Conservation (phyloP, 2,329 filamentous ascomycete genomes). For the Aureobasidium sp. region DNA sequence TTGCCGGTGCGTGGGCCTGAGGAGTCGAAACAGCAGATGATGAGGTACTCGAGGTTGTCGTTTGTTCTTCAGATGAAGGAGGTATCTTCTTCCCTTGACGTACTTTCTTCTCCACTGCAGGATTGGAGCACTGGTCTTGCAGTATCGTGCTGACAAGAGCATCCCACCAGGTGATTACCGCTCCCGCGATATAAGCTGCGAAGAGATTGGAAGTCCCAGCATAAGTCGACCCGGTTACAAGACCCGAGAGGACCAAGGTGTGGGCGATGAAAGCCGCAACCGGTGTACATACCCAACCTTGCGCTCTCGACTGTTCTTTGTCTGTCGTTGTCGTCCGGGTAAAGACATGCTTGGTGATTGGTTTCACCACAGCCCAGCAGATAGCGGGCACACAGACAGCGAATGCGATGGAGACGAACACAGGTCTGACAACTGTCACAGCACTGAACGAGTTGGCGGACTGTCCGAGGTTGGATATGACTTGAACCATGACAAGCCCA, state of each 20-base stretch:
- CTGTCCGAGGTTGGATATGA: constrained; percentile 58
- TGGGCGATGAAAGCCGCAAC: constrained; percentile 29
- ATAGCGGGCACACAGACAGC: constrained; percentile 38
- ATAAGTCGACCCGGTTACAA: constrained; percentile 46
- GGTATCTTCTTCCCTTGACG: neutral
- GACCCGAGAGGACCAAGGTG: constrained; percentile 40
- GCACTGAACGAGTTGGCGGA: constrained; percentile 26
- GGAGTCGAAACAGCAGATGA: neutral
- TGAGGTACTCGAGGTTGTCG: no score
- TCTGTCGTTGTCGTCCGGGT: neutral
- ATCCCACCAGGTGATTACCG: constrained; percentile 53
- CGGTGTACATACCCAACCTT: neutral
- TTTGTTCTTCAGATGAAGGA: neutral
- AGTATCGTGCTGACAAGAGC: constrained; percentile 14
- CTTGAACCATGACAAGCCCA: constrained; percentile 66
- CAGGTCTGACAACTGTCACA: constrained; percentile 40
- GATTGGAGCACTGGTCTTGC: neutral
- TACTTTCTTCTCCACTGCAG: neutral
- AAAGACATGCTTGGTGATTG: constrained; percentile 25
- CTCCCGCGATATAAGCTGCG: constrained; percentile 52
- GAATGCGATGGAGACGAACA: constrained; percentile 45
- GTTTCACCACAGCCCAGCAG: constrained; percentile 39
- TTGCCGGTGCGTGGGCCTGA: neutral
- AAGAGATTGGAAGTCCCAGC: constrained; percentile 55
- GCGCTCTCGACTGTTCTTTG: neutral